Conservation (phyloP, 2,329 filamentous ascomycete species). For the Lasiodiplodia gonubiensis region DNA sequence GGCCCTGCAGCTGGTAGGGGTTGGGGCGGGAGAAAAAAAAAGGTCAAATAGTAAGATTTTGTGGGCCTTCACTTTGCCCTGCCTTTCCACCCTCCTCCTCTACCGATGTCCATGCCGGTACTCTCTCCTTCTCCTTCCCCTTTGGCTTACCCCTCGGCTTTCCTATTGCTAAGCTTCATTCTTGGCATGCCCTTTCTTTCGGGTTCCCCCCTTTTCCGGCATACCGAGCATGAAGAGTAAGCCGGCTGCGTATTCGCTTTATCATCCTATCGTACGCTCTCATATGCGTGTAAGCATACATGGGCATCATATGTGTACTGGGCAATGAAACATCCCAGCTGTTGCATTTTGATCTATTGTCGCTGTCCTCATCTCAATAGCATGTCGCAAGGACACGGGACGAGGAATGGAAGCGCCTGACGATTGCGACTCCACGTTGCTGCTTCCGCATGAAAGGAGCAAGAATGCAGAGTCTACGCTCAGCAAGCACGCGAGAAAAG, state of each 20-base stretch:
- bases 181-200: background rate
- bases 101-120: background rate
- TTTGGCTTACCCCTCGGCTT: background rate
- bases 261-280: background rate
- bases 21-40: background rate
- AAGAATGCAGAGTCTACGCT: background rate
- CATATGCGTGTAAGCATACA: conserved; percentile 14
- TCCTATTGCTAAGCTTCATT: background rate
- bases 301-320: background rate
- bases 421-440: background rate
- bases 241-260: background rate
- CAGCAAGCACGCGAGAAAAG: background rate
- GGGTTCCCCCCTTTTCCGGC: background rate
- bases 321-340: background rate
- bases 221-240: conserved; percentile 3
- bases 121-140: background rate
- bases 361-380: background rate
- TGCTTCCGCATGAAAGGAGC: background rate
- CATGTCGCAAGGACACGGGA: background rate
- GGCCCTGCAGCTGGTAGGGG: conserved; percentile 3
- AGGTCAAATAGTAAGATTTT: conserved; percentile 9
- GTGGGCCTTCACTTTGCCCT: conserved; percentile 1
- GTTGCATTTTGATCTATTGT: background rate
- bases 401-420: background rate
- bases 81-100: background rate